Percentiles rank a stretch among this genome's conserved stretches.
These are phyloP conservation scores for Gossypium schwendimanii DNA, from an alignment of 441 rosid genomes.

Conservation along the genomic window DNA sequence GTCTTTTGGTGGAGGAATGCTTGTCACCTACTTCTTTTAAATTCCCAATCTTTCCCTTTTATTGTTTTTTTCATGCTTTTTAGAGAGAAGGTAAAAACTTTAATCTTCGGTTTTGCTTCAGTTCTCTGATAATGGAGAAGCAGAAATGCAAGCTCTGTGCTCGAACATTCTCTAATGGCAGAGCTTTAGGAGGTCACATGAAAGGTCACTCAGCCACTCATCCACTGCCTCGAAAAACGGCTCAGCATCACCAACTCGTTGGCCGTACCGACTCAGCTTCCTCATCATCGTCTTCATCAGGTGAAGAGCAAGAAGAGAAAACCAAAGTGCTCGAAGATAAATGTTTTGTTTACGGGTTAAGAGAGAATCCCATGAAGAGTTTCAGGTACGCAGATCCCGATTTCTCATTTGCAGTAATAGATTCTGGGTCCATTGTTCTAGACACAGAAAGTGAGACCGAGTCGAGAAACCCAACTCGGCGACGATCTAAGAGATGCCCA, in stretches of 20 bases:
- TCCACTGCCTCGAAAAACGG: slow-evolving; percentile 23
- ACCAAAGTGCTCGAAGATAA: slow-evolving; percentile 27
- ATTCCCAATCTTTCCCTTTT: slow-evolving; percentile 34
- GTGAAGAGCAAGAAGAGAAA: slow-evolving; percentile 28
- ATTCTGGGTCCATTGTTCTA: slow-evolving; percentile 41
- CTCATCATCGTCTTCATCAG: slow-evolving; percentile 49
- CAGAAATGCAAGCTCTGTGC: slow-evolving; percentile 82
- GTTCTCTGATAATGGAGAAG: slow-evolving; percentile 54
- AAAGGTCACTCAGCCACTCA: slow-evolving; percentile 68
- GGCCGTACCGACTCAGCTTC: slow-evolving; percentile 31
- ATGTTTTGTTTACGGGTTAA: slow-evolving; percentile 41
- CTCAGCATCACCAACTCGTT: slow-evolving; percentile 24
- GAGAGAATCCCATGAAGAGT: slow-evolving; percentile 78
- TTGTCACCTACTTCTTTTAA: slow-evolving; percentile 94
- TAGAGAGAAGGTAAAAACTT: slow-evolving; percentile 21
- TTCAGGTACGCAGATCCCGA: slow-evolving; percentile 69
- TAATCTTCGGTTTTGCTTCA: slow-evolving; percentile 19
- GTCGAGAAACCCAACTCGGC: slow-evolving; percentile 48
- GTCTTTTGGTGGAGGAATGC: slow-evolving; percentile 74
- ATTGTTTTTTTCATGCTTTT: slow-evolving; percentile 16
- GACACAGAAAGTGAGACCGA: slow-evolving; percentile 77
- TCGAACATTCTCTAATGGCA: slow-evolving; percentile 64
- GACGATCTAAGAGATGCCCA: slow-evolving; percentile 46
- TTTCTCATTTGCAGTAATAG: slow-evolving; percentile 36
- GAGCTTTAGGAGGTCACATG: slow-evolving; percentile 95